These are phyloP conservation scores for Dactylis glomerata DNA, from an alignment of 176 grass and related monocot genomes.

Conservation along the genomic window DNA sequence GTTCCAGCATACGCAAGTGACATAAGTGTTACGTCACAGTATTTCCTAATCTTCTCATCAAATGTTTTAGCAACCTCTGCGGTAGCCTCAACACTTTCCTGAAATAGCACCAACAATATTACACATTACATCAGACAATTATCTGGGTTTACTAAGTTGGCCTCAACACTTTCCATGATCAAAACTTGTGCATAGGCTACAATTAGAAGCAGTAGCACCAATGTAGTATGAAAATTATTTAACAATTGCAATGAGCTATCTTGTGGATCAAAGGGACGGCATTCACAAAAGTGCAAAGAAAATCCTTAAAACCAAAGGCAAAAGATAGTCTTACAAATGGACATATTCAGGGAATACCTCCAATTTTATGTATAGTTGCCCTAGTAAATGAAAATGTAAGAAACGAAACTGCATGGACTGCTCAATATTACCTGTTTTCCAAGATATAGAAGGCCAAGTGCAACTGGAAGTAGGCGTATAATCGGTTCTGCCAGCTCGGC, in stretches of 20 bases:
- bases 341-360: not conserved
- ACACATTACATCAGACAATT: not conserved
- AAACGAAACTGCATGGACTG: not conserved
- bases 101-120: conserved; percentile 7
- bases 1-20: conserved; percentile 98
- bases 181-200: not conserved
- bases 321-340: not conserved
- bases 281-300: not conserved
- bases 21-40: conserved; percentile 95
- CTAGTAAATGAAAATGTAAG: not conserved
- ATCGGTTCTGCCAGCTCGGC: conserved; percentile 78
- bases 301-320: conserved; percentile 14
- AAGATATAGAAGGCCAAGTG: conserved; percentile 94
- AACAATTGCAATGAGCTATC: not conserved
- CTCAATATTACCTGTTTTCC: conserved; percentile 80
- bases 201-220: conserved; percentile 8
- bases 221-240: not conserved
- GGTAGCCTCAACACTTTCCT: conserved; percentile 88
- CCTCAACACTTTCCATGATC: not conserved
- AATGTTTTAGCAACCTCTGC: conserved; percentile 96
- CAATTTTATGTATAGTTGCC: not conserved
- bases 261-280: not conserved
- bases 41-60: conserved; percentile 98
- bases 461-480: conserved; percentile 82
- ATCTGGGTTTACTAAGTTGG: not conserved